Percentiles rank a stretch among this genome's conserved stretches.
Evolutionary conservation across 371 early-diverging fungal genomes (phyloP).

Genomic region (Apophysomyces ossiformis): DNA sequence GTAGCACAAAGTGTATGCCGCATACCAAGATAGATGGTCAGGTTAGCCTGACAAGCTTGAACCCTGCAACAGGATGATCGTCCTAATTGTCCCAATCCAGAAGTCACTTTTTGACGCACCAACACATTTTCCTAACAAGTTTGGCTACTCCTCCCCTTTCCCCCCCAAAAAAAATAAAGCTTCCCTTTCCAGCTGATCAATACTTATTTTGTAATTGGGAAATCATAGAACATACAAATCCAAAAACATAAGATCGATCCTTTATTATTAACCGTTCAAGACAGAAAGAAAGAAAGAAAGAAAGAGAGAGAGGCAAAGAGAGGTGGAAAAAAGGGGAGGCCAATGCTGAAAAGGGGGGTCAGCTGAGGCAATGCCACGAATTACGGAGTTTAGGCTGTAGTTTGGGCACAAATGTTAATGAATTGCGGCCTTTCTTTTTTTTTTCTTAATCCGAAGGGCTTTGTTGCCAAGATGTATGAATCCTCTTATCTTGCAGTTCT

Average conservation of each 20-base stretch:
- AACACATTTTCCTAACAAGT: conserved; percentile 10
- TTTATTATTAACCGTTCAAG: too few relatives aligned
- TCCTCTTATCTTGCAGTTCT: not conserved
- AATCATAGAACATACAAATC: too few relatives aligned
- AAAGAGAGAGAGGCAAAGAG: too few relatives aligned
- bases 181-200: not conserved
- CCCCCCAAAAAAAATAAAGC: not conserved
- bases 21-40: not conserved
- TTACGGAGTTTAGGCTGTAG: not conserved
- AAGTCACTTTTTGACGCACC: not conserved
- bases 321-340: not conserved
- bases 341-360: not conserved
- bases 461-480: conserved; percentile 37
- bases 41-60: conserved; percentile 3
- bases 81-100: not conserved
- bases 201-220: too few relatives aligned
- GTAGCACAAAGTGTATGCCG: not conserved
- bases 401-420: not conserved
- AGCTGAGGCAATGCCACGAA: not conserved
- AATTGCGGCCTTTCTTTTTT: not conserved
- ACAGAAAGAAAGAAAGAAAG: too few relatives aligned
- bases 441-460: conserved; percentile 14
- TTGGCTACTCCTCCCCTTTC: not conserved
- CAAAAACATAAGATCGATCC: too few relatives aligned
- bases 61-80: conserved; percentile 10